Evolutionary conservation across 2,329 filamentous ascomycete species (phyloP).

Genomic region (Westerdykella ornata): DNA sequence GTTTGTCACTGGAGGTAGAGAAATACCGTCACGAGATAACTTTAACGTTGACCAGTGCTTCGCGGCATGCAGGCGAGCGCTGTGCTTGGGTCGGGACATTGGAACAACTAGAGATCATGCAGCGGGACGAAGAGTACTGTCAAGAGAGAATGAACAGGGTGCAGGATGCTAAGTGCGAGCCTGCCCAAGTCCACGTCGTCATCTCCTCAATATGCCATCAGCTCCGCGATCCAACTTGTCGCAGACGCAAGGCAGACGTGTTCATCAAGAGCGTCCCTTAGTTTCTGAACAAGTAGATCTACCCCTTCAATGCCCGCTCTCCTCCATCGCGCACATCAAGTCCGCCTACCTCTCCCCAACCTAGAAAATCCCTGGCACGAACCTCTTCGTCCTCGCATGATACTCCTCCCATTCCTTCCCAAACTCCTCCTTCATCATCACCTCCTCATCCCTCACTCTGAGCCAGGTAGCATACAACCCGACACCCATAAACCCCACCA

Average conservation of each 20-base stretch:
- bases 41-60: slow-evolving; percentile 27
- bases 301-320: too few species aligned
- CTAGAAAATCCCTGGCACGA: slow-evolving; percentile 37
- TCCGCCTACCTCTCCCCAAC: too few species aligned
- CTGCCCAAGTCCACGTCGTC: too few species aligned
- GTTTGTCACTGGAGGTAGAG: slow-evolving; percentile 30
- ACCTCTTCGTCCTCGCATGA: slow-evolving; percentile 44
- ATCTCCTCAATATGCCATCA: too few species aligned
- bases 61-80: slow-evolving; percentile 11
- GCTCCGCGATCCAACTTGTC: too few species aligned
- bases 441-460: slow-evolving; percentile 31
- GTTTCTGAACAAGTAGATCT: too few species aligned
- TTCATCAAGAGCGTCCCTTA: too few species aligned
- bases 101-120: background rate
- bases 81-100: slow-evolving; percentile 8
- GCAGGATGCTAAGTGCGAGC: too few species aligned
- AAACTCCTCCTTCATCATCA: slow-evolving; percentile 45
- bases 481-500: background rate
- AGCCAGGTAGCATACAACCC: slow-evolving; percentile 1
- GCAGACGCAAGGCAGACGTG: too few species aligned
- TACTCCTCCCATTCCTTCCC: slow-evolving; percentile 46
- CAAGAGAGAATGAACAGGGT: too few species aligned
- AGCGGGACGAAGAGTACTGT: too few species aligned
- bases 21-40: slow-evolving; percentile 13
- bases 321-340: too few species aligned